phyloP scores from a whole-genome alignment of 768 basidiomycete genomes.

The Podaxis carcinomalis region DNA sequence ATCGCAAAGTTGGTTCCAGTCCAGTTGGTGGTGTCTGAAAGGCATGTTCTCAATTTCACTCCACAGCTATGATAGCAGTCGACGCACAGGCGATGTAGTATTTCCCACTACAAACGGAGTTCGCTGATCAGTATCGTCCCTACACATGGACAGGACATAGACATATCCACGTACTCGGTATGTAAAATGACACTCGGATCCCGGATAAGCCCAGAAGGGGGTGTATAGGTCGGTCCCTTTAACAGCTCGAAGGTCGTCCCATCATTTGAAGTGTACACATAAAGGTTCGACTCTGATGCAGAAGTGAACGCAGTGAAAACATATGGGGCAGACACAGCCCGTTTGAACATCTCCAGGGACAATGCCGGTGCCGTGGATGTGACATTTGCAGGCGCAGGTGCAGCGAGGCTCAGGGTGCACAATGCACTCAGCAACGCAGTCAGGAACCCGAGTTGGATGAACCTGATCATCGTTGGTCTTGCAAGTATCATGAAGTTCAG shows the following conservation, averaged over 20 bases:
- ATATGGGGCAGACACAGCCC: conserved; percentile 26
- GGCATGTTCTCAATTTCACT: background rate
- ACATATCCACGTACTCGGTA: conserved; percentile 24
- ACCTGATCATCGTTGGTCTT: background rate
- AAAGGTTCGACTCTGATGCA: conserved; percentile 30
- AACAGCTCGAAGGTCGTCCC: conserved; percentile 25
- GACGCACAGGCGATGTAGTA: conserved; percentile 30
- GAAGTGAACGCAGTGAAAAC: conserved; percentile 31
- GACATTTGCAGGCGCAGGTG: conserved; percentile 7
- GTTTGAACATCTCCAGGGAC: conserved; percentile 25
- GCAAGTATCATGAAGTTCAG: background rate
- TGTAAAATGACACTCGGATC: conserved; percentile 32
- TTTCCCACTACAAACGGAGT: conserved; percentile 21
- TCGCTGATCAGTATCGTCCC: background rate
- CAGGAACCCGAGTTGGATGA: background rate
- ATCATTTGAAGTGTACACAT: conserved; percentile 29
- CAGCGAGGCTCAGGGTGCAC: background rate
- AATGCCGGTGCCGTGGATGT: conserved; percentile 22
- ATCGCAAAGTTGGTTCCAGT: conserved; percentile 32
- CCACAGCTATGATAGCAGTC: background rate
- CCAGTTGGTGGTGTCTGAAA: conserved; percentile 31
- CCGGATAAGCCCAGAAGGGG: conserved; percentile 29
- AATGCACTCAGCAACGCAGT: background rate
- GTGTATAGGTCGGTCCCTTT: conserved; percentile 31
- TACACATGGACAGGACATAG: background rate